These are phyloP conservation scores for Yamadazyma ubonensis DNA, from an alignment of 805 yeast species.

Conservation along the genomic window DNA sequence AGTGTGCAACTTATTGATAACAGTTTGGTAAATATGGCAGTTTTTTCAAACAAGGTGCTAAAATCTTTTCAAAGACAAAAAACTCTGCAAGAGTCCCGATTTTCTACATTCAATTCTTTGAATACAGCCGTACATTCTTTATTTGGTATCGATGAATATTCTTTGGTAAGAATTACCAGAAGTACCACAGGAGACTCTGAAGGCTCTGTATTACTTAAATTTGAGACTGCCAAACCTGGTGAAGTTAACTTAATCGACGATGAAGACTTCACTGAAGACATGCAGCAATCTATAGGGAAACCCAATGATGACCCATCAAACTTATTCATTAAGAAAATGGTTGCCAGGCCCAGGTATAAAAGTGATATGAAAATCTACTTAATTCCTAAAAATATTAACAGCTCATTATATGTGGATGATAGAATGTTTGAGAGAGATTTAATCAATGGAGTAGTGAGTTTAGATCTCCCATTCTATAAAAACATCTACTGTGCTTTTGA, in stretches of 20 bases:
- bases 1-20: slow-evolving; percentile 38
- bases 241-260: slow-evolving; percentile 51
- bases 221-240: slow-evolving; percentile 58
- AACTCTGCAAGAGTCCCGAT: neutral
- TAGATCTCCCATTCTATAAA: slow-evolving; percentile 22
- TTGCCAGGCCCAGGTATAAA: slow-evolving; percentile 63
- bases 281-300: slow-evolving; percentile 39
- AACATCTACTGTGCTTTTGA: slow-evolving; percentile 22
- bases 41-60: slow-evolving; percentile 36
- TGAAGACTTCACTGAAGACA: slow-evolving; percentile 38
- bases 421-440: slow-evolving; percentile 53
- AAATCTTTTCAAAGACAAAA: slow-evolving; percentile 24
- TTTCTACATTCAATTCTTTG: slow-evolving; percentile 37
- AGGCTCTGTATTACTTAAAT: slow-evolving; percentile 51
- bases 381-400: slow-evolving; percentile 40
- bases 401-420: slow-evolving; percentile 47
- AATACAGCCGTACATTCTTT: slow-evolving; percentile 46
- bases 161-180: slow-evolving; percentile 52
- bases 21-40: slow-evolving; percentile 37
- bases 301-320: slow-evolving; percentile 46
- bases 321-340: slow-evolving; percentile 52
- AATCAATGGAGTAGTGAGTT: slow-evolving; percentile 47
- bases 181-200: slow-evolving; percentile 53
- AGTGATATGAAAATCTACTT: slow-evolving; percentile 62
- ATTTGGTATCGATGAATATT: slow-evolving; percentile 42